phyloP scores from a whole-genome alignment of 129 eudicot genomes.

The Tagetes patula region DNA sequence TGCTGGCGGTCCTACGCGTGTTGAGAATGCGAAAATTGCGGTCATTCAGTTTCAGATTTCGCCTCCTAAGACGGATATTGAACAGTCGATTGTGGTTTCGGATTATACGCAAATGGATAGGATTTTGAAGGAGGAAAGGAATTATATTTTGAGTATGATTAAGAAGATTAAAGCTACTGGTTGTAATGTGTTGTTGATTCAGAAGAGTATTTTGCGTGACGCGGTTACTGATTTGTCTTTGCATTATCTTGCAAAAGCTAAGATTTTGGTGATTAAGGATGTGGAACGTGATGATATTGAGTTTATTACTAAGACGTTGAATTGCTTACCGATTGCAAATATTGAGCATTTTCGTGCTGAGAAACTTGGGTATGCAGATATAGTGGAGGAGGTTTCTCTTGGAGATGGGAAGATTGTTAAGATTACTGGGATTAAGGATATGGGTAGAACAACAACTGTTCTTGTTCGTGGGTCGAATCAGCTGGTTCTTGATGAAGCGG shows the following conservation, averaged over 20 bases:
- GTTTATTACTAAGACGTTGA: constrained; percentile 87
- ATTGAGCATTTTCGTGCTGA: constrained; percentile 88
- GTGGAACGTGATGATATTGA: constrained; percentile 94
- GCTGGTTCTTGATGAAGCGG: constrained; percentile 90
- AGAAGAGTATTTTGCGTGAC: constrained; percentile 95
- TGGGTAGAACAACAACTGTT: constrained; percentile 90
- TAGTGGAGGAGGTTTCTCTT: constrained; percentile 80
- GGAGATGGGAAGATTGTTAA: constrained; percentile 92
- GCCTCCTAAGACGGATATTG: constrained; percentile 91
- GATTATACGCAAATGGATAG: constrained; percentile 96
- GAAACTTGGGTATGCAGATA: constrained; percentile 80
- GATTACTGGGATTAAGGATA: constrained; percentile 85
- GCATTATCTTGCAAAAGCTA: constrained; percentile 88
- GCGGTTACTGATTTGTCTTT: constrained; percentile 85
- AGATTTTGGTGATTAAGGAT: constrained; percentile 87
- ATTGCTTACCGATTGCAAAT: constrained; percentile 82
- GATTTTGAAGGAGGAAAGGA: constrained; percentile 91
- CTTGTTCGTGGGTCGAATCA: constrained; percentile 87
- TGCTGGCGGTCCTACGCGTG: constrained; percentile 75
- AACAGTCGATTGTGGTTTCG: constrained; percentile 84
- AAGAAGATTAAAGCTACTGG: constrained; percentile 89
- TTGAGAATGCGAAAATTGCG: constrained; percentile 82
- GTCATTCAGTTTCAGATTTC: constrained; percentile 94
- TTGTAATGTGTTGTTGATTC: constrained; percentile 88
- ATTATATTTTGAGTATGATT: constrained; percentile 79